A percentile compares a stretch with the other conserved stretches of the same genome.
Conservation (phyloP, 139 green algal genomes). For the Auxenochlorella pyrenoidosa region DNA sequence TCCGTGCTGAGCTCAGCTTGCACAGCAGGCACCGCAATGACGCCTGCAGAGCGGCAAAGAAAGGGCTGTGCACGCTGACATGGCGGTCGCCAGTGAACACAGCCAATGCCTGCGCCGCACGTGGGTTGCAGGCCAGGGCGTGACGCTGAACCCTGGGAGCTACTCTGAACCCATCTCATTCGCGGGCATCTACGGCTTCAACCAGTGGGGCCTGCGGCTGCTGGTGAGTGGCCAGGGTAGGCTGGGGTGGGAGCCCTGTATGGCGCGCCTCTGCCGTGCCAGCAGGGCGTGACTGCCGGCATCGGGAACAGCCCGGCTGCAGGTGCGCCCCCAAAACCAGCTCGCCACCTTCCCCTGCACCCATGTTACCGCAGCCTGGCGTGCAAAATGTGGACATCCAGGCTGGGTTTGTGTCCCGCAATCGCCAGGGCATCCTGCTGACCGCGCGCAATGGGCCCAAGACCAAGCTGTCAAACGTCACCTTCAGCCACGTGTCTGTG, state of each 20-base stretch:
- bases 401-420: neutral
- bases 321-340: too few relatives aligned
- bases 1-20: too few relatives aligned
- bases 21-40: too few relatives aligned
- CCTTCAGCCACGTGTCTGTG: conserved; percentile 12
- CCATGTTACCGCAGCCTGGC: neutral
- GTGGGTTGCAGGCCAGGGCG: neutral
- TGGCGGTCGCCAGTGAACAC: too few relatives aligned
- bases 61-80: neutral
- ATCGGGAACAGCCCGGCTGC: too few relatives aligned
- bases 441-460: neutral
- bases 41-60: neutral
- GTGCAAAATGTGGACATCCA: conserved; percentile 1
- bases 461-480: neutral
- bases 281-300: too few relatives aligned
- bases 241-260: neutral
- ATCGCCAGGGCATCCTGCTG: neutral
- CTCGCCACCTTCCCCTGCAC: neutral
- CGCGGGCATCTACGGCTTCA: conserved; percentile 5
- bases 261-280: neutral
- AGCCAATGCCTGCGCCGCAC: too few relatives aligned
- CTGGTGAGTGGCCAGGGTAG: neutral
- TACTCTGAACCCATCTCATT: conserved; percentile 1
- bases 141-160: neutral
- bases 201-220: neutral